Conservation (phyloP, 2,329 filamentous ascomycete species). For the Cladophialophora immunda region DNA sequence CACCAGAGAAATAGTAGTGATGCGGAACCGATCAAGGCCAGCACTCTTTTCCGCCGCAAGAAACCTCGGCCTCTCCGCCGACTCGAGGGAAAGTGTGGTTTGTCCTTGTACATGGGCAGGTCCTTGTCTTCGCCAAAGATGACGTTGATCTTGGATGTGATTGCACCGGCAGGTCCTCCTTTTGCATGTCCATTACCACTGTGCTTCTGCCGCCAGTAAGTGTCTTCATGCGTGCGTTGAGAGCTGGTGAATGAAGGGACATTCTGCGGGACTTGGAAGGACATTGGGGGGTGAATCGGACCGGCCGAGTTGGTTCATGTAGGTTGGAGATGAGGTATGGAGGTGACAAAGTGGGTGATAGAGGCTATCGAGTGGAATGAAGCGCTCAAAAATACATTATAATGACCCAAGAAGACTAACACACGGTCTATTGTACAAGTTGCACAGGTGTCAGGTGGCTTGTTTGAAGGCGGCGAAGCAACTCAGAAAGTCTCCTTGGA, state of each 20-base stretch:
- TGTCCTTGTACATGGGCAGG: slow-evolving; percentile 98
- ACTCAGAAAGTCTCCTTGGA: background rate
- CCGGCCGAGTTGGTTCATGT: slow-evolving; percentile 1
- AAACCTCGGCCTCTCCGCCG: slow-evolving; percentile 66
- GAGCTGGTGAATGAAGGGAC: slow-evolving; percentile 73
- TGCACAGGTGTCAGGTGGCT: background rate
- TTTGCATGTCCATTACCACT: slow-evolving; percentile 54
- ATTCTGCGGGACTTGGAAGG: slow-evolving; percentile 73
- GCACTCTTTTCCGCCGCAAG: slow-evolving; percentile 71
- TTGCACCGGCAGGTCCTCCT: slow-evolving; percentile 51
- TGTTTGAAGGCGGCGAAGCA: background rate
- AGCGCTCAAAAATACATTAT: background rate
- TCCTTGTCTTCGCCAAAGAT: slow-evolving; percentile 70
- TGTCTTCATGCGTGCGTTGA: slow-evolving; percentile 71
- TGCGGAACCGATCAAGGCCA: slow-evolving; percentile 64
- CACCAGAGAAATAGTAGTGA: slow-evolving; percentile 71
- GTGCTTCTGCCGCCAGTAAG: slow-evolving; percentile 67
- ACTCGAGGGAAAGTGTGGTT: slow-evolving; percentile 75
- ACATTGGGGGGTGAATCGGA: slow-evolving; percentile 43
- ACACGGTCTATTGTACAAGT: slow-evolving; percentile 5
- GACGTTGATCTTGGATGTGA: slow-evolving; percentile 69
- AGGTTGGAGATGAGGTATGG: background rate
- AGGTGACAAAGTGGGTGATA: background rate
- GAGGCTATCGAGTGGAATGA: background rate
- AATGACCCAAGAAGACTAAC: background rate